Base-by-base conservation (phyloP, 2,329 filamentous ascomycete species). In the Colletotrichum sp. region DNA sequence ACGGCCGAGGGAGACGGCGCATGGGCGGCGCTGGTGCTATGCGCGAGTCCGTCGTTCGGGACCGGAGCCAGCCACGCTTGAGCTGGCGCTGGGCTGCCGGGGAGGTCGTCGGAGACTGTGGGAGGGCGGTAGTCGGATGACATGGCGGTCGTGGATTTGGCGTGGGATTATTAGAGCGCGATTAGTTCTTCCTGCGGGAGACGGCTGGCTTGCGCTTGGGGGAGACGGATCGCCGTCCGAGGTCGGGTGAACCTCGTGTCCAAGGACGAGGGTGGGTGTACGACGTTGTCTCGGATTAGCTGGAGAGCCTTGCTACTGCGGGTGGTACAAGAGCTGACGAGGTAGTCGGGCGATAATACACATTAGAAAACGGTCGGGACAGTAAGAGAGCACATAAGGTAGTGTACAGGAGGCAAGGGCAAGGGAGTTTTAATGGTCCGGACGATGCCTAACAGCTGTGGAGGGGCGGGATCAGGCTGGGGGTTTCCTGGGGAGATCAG, bases 201-300 rank as follows among this genome's bases (percentile, higher is more conserved):
- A 30, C 55, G 32, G 66, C 34, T 30, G 66, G 32, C 15, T 44
- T 60, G 49, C 26, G 63, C 32, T 44, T n/a, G 16, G 7, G 32
- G 24, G 64, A 49, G 52, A 30, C 32, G 21, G 66, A 49, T 55
- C 24, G 52, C 21, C n/a, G 49, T 39, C 21, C 3, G 66, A 70
- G 67, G 67, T 32, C 55, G 57, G 36, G 67, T 44, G 44, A 30
- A 24, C 49, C 66, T 39, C 32, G 71, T 70, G 57, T 21, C 15
- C n/a, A n/a, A 30, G 62, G 15, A 28, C 15, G 60, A 66, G 32
- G 21, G 30, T 71, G 32, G 49, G 30, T 66, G 30, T 62, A 16
- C 52, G 68, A 75, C 34, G 59, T 36, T 76, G 73, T 76, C 73
- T 76, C 26, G 44, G 39, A 64, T 57, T 26, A 49, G 69, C 57